A percentile compares a stretch with the other conserved stretches of the same genome.
Evolutionary conservation across 148 eudicot species (phyloP).

Genomic region (Polygonum maritimum): DNA sequence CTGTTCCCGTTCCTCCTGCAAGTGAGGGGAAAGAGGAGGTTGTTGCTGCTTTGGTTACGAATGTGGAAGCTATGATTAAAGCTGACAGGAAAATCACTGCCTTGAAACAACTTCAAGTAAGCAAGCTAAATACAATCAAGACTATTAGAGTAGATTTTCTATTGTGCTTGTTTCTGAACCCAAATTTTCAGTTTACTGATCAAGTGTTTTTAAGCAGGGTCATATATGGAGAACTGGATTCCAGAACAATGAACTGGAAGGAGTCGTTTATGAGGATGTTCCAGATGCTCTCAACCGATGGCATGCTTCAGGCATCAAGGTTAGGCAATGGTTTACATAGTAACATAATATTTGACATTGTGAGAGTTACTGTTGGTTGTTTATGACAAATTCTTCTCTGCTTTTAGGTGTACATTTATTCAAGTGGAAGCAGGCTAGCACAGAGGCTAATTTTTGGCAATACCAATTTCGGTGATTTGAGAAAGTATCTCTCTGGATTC

Average conservation of each 20-base stretch:
- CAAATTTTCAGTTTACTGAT: background rate
- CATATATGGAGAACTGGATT: constrained; percentile 95
- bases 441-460: constrained; percentile 87
- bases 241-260: constrained; percentile 58
- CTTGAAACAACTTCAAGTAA: constrained; percentile 85
- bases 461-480: constrained; percentile 69
- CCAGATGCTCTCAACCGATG: constrained; percentile 83
- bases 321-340: constrained; percentile 11
- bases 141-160: background rate
- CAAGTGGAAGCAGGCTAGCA: constrained; percentile 96
- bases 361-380: background rate
- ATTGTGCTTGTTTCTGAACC: background rate
- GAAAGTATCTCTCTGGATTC: constrained; percentile 72
- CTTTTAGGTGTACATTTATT: constrained; percentile 78
- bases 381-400: background rate
- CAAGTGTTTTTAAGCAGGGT: constrained; percentile 34
- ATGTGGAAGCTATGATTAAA: constrained; percentile 86
- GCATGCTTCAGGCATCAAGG: constrained; percentile 85
- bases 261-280: constrained; percentile 78
- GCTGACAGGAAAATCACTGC: constrained; percentile 96
- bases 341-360: background rate
- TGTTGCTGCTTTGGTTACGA: constrained; percentile 80
- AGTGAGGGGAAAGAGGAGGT: constrained; percentile 59
- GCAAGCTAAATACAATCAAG: constrained; percentile 24
- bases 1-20: constrained; percentile 60